Base-by-base conservation (phyloP, 305 asterid species). In the Fraxinus angustifolia region DNA sequence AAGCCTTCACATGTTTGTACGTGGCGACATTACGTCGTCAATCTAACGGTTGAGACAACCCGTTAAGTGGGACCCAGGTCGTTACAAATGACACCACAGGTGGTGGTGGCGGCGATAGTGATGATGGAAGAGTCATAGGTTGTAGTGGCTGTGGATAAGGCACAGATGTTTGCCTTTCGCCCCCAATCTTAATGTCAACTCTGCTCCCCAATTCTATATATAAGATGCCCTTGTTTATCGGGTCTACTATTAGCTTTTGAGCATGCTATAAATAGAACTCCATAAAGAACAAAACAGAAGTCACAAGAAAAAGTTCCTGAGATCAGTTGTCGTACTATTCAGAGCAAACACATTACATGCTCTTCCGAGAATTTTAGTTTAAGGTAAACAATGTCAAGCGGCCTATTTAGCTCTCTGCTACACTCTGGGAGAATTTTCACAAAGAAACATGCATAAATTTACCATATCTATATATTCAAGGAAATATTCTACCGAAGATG, bases 121-220 rank as follows among this genome's bases (percentile, higher is more conserved):
- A 79, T 4, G 79, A 80, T 79, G 86, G 86, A 72, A 78, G 80
- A n/a, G 85, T 87, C 73, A 73, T 23, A 70, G 91, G 88, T 86
- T 87, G 90, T 68, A 82, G 87, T 80, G 36, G 84, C 79, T 87
- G 90, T 73, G 76, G 79, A 36, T 87, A 86, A 74, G 89, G 85
- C 30, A 35, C 85, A 50, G 78, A 73, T 45, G 87, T 82, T 28
- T 86, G 87, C 83, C 86, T 87, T 78, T 88, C 86, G 50, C 86
- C 85, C 83, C 79, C 88, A 79, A 21, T 73, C 67, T 70, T 90
- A 70, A 82, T 83, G 81, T 83, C 86, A 38, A 84, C 90, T 86
- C 85, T 86, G 84, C 80, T 83, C 75, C 83, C 87, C 82, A 81
- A 79, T 81, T 90, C 92, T 84, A 80, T 83, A 86, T 77, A 87